A percentile compares a stretch with the other conserved stretches of the same genome.
These are phyloP conservation scores for Aspergillus ostianus DNA, from an alignment of 495 filamentous ascomycete genomes.

Conservation along the genomic window DNA sequence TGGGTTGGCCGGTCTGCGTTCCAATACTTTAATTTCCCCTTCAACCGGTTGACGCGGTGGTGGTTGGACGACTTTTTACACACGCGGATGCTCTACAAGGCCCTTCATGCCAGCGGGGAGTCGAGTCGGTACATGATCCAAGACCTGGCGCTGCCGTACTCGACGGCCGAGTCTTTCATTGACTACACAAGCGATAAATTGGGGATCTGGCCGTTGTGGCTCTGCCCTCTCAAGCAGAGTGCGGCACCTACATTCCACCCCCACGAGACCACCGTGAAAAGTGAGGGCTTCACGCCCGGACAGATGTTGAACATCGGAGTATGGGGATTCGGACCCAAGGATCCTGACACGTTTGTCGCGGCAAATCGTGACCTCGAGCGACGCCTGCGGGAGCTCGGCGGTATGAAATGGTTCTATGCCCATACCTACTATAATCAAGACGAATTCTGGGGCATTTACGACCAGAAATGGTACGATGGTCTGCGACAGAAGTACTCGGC, in stretches of 20 bases:
- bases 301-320: constrained; percentile 48
- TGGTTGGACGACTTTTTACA: constrained; percentile 46
- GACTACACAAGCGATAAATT: constrained; percentile 35
- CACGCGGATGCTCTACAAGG: constrained; percentile 49
- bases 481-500: constrained; percentile 46
- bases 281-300: constrained; percentile 13
- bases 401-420: constrained; percentile 54
- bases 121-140: constrained; percentile 43
- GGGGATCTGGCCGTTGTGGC: constrained; percentile 51
- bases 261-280: background rate
- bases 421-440: constrained; percentile 44
- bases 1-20: constrained; percentile 46
- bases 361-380: constrained; percentile 62
- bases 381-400: constrained; percentile 58
- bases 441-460: constrained; percentile 49
- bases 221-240: constrained; percentile 49
- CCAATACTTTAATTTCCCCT: constrained; percentile 48
- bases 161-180: constrained; percentile 41
- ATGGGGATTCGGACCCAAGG: constrained; percentile 35
- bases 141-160: constrained; percentile 48
- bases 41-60: constrained; percentile 47
- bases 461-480: constrained; percentile 41
- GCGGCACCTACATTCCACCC: constrained; percentile 9
- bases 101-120: constrained; percentile 43
- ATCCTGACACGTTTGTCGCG: constrained; percentile 35